Evolutionary conservation across 2,329 filamentous ascomycete genomes (phyloP).

Genomic region (Ceratocystis lukuohia): DNA sequence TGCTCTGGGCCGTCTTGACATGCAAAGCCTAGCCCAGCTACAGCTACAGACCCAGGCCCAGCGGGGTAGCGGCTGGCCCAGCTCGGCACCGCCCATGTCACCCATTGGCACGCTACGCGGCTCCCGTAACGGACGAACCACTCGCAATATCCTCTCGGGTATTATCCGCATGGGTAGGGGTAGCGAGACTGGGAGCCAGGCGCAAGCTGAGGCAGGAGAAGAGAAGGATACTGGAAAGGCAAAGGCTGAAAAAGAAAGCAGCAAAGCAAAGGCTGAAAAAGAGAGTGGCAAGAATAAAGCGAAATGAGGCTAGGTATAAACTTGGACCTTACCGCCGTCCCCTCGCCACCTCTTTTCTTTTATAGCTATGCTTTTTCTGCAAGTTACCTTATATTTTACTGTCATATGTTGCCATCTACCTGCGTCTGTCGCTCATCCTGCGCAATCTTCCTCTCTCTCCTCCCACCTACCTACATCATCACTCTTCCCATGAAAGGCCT

Average conservation of each 20-base stretch:
- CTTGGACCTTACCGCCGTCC: not conserved
- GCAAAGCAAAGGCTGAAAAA: not conserved
- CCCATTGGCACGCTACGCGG: slow-evolving; percentile 24
- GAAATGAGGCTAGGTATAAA: not conserved
- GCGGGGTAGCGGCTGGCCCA: not conserved
- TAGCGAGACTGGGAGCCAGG: slow-evolving; percentile 24
- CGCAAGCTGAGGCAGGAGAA: not conserved
- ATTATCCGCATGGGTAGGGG: slow-evolving; percentile 34
- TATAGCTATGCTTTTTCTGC: slow-evolving; percentile 10
- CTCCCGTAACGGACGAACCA: slow-evolving; percentile 28
- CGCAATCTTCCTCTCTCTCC: slow-evolving; percentile 15
- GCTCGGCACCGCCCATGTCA: slow-evolving; percentile 8
- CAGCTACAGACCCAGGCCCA: slow-evolving; percentile 14
- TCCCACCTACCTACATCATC: not conserved
- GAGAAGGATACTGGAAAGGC: not conserved
- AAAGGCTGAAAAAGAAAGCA: not conserved
- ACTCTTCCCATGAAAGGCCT: not conserved
- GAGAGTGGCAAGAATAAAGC: not conserved
- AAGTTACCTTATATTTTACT: not conserved
- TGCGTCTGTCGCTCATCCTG: not conserved
- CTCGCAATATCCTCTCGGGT: slow-evolving; percentile 32
- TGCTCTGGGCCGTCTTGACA: slow-evolving; percentile 18
- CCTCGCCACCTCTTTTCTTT: slow-evolving; percentile 12
- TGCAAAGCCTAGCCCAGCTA: slow-evolving; percentile 14
- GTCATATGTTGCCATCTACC: slow-evolving; percentile 4